These are phyloP conservation scores for Pilatotrama ljubarskyi DNA, from an alignment of 768 basidiomycete species.

Conservation along the genomic window DNA sequence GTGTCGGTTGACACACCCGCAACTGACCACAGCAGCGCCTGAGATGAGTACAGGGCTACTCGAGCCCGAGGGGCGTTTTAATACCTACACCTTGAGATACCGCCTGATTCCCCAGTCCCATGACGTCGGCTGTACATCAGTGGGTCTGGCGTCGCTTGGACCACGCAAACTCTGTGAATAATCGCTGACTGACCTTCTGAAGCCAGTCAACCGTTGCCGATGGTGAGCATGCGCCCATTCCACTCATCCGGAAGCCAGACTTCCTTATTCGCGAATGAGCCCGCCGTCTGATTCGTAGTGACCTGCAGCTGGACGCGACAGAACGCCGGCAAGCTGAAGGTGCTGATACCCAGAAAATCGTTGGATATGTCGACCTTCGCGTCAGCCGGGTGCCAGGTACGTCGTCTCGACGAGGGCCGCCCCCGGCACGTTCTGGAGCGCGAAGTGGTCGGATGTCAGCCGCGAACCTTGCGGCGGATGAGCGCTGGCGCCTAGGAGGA, in stretches of 20 bases:
- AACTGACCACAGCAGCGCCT: slow-evolving; percentile 16
- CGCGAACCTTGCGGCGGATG: neutral
- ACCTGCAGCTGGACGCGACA: slow-evolving; percentile 27
- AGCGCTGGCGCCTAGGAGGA: too few species aligned
- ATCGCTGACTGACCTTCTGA: slow-evolving; percentile 21
- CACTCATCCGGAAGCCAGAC: slow-evolving; percentile 32
- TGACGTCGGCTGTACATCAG: slow-evolving; percentile 9
- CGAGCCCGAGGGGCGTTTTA: neutral
- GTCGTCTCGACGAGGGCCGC: slow-evolving; percentile 5
- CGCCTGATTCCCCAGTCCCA: slow-evolving; percentile 19
- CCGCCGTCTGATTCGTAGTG: slow-evolving; percentile 23
- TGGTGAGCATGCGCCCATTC: slow-evolving; percentile 23
- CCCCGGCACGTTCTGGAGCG: neutral
- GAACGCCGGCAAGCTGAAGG: slow-evolving; percentile 21
- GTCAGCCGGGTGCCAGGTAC: slow-evolving; percentile 14
- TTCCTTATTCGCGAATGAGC: slow-evolving; percentile 16
- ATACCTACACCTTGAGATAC: slow-evolving; percentile 22
- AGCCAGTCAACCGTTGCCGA: slow-evolving; percentile 30
- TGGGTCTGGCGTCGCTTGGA: too few species aligned
- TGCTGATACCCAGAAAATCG: slow-evolving; percentile 15
- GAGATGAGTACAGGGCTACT: neutral
- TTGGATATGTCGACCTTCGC: slow-evolving; percentile 20
- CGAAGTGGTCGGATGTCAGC: slow-evolving; percentile 5
- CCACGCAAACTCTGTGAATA: too few species aligned
- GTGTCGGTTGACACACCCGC: slow-evolving; percentile 26